Conservation (phyloP, 2,329 filamentous ascomycete species). For the Penicillium brasilianum region DNA sequence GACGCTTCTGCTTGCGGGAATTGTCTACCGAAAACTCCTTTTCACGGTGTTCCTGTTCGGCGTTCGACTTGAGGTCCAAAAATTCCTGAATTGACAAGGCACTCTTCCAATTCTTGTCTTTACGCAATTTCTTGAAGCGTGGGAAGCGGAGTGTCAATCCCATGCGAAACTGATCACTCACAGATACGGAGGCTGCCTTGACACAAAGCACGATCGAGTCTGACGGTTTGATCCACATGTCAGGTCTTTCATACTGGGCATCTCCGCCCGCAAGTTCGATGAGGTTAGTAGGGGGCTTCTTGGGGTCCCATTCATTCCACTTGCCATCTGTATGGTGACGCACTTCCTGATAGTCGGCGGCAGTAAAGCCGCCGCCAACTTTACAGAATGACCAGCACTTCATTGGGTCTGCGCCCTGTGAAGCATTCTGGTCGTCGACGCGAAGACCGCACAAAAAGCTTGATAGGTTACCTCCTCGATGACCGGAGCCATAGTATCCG, state of each 20-base stretch:
- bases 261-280: conserved; percentile 83
- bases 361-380: conserved; percentile 90
- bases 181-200: conserved; percentile 80
- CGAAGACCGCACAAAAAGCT: conserved; percentile 90
- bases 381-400: conserved; percentile 96
- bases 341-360: conserved; percentile 82
- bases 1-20: conserved; percentile 64
- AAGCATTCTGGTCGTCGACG: conserved; percentile 70
- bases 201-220: conserved; percentile 87
- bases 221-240: conserved; percentile 89
- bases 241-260: conserved; percentile 76
- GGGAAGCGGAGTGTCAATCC: conserved; percentile 86
- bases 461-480: conserved; percentile 78
- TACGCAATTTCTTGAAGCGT: conserved; percentile 78
- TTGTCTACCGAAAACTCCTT: conserved; percentile 76
- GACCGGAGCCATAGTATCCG: conserved; percentile 89
- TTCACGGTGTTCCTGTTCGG: conserved; percentile 72
- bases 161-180: conserved; percentile 77
- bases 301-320: conserved; percentile 83
- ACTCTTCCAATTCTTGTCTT: conserved; percentile 83
- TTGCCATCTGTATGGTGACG: conserved; percentile 86
- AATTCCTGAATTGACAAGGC: conserved; percentile 82
- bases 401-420: conserved; percentile 62
- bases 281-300: conserved; percentile 74
- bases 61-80: conserved; percentile 68